phyloP scores from a whole-genome alignment of 257 asterid species.

The Solanum medicagineum region DNA sequence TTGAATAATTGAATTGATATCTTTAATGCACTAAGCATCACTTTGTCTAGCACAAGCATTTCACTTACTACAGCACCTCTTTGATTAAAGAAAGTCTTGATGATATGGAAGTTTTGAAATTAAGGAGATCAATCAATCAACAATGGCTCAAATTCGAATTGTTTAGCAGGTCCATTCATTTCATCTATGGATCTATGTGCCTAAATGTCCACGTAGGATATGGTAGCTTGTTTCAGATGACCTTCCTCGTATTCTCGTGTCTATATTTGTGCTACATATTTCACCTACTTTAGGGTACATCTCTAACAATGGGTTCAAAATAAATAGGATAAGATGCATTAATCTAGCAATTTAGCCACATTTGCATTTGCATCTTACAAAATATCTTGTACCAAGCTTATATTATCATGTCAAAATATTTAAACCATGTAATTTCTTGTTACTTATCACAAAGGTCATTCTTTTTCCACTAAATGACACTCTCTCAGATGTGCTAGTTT shows the following conservation, averaged over 20 bases:
- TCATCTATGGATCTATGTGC: background rate
- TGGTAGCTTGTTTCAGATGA: background rate
- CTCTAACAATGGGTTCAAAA: background rate
- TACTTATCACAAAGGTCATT: background rate
- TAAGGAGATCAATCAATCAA: background rate
- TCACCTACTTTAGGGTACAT: background rate
- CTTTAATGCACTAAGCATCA: background rate
- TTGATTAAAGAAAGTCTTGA: background rate
- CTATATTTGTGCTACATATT: background rate
- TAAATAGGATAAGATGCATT: background rate
- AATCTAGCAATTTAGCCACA: too few species aligned
- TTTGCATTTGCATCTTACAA: too few species aligned
- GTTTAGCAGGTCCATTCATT: background rate
- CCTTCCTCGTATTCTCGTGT: background rate
- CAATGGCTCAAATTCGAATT: background rate
- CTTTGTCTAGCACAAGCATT: background rate
- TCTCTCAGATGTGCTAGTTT: background rate
- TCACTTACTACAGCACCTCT: background rate
- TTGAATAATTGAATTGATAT: background rate
- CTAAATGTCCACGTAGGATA: background rate
- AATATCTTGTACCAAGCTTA: background rate
- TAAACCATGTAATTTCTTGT: background rate
- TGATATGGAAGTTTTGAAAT: too few species aligned
- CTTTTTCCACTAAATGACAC: background rate
- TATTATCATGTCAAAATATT: background rate